These are phyloP conservation scores for Penicillium frequentans DNA, from an alignment of 2,329 filamentous ascomycete species.

Conservation along the genomic window DNA sequence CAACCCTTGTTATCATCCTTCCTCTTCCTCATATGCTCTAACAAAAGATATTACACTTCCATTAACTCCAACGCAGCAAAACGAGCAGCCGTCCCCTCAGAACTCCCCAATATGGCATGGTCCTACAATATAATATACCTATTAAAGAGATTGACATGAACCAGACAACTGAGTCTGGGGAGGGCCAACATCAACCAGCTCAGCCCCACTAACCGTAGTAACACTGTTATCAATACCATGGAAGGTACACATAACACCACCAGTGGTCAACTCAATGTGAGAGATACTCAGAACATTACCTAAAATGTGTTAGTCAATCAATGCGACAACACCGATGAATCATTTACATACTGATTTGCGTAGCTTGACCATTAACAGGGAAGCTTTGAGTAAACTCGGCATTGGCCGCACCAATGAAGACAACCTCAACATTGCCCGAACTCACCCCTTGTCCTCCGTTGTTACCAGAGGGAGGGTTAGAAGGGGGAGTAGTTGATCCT, in stretches of 20 bases:
- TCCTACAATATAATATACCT: background rate
- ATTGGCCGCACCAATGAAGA: slow-evolving; percentile 13
- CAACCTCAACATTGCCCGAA: slow-evolving; percentile 1
- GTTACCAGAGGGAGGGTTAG: background rate
- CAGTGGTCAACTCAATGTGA: slow-evolving; percentile 7
- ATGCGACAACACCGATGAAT: background rate
- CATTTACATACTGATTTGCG: slow-evolving; percentile 9
- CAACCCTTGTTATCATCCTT: background rate
- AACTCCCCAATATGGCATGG: background rate
- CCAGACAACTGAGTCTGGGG: slow-evolving; percentile 12
- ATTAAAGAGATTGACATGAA: background rate
- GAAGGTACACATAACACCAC: slow-evolving; percentile 7
- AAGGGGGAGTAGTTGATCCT: background rate
- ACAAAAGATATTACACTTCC: background rate
- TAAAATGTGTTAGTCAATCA: background rate
- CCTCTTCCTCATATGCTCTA: background rate
- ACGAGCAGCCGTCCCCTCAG: background rate
- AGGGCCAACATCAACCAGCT: slow-evolving; percentile 15
- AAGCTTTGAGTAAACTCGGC: slow-evolving; percentile 11
- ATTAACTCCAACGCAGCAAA: background rate
- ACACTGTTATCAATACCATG: slow-evolving; percentile 13
- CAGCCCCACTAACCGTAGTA: slow-evolving; percentile 6
- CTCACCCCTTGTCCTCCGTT: too few relatives aligned
- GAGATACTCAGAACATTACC: slow-evolving; percentile 17
- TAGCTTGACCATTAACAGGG: slow-evolving; percentile 6